Evolutionary conservation across 371 early-diverging fungal genomes (phyloP).

Genomic region (Mortierella sp.): DNA sequence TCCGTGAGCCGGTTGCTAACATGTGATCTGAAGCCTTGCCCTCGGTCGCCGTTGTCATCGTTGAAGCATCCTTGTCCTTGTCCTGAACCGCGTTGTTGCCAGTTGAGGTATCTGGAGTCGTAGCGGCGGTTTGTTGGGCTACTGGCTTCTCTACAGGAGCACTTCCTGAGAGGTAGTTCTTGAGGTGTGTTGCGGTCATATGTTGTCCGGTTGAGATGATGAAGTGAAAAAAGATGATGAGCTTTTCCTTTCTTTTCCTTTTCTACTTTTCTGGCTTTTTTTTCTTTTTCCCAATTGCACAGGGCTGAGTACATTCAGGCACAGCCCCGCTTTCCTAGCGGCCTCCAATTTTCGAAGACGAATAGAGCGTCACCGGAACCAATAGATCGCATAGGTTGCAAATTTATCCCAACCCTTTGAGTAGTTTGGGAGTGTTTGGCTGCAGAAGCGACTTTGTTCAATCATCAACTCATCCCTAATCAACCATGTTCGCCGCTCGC

Average conservation of each 20-base stretch:
- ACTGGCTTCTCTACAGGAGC: too few relatives aligned
- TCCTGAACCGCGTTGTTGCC: neutral
- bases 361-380: neutral
- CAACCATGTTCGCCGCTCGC: conserved; percentile 46
- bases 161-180: conserved; percentile 1
- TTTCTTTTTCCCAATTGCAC: neutral
- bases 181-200: neutral
- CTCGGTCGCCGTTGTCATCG: too few relatives aligned
- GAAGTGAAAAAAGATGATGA: neutral
- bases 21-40: conserved; percentile 28
- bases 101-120: neutral
- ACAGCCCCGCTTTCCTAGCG: too few relatives aligned
- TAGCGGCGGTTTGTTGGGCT: neutral
- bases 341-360: too few relatives aligned
- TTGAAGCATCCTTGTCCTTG: neutral
- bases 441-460: neutral
- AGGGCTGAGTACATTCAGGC: neutral
- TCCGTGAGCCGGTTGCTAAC: conserved; percentile 19
- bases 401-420: too few relatives aligned
- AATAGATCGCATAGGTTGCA: neutral
- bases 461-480: conserved; percentile 27
- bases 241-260: neutral
- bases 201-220: neutral
- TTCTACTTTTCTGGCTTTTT: too few relatives aligned
- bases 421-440: neutral